Conservation (phyloP, 2,329 filamentous ascomycete species). For the Cladosporium velox region DNA sequence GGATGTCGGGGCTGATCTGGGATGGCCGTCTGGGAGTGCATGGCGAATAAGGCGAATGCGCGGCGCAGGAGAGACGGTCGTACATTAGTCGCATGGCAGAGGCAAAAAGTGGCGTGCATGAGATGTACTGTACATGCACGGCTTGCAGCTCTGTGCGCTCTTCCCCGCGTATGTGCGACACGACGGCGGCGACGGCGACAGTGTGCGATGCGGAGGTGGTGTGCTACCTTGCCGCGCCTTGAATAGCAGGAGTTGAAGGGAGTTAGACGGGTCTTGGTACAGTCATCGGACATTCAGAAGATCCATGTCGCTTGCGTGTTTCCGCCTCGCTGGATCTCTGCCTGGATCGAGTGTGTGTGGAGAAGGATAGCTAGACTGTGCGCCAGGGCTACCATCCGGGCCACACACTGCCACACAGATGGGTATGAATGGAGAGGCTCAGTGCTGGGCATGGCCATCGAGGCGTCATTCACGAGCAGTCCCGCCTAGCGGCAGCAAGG, state of each 20-base stretch:
- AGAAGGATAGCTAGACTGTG: not conserved
- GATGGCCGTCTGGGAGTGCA: not conserved
- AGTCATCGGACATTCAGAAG: not conserved
- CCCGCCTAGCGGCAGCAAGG: not conserved
- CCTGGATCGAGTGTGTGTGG: not conserved
- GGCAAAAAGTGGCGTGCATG: not conserved
- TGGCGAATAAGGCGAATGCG: not conserved
- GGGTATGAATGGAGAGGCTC: not conserved
- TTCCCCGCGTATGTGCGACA: not conserved
- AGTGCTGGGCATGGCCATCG: not conserved
- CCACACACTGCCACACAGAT: not conserved
- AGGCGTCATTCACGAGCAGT: not conserved
- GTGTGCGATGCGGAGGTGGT: not conserved
- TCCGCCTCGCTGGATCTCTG: not conserved
- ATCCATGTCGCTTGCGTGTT: not conserved
- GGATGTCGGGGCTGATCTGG: not conserved
- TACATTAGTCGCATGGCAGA: not conserved
- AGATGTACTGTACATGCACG: not conserved
- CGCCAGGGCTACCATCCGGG: not conserved
- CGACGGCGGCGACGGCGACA: not conserved
- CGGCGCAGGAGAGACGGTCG: not conserved
- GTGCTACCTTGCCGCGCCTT: not conserved
- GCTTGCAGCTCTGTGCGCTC: not conserved
- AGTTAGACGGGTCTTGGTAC: not conserved
- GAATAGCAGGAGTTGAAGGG: not conserved